phyloP scores from a whole-genome alignment of 306 rosid species.

The Fagus sylvatica region DNA sequence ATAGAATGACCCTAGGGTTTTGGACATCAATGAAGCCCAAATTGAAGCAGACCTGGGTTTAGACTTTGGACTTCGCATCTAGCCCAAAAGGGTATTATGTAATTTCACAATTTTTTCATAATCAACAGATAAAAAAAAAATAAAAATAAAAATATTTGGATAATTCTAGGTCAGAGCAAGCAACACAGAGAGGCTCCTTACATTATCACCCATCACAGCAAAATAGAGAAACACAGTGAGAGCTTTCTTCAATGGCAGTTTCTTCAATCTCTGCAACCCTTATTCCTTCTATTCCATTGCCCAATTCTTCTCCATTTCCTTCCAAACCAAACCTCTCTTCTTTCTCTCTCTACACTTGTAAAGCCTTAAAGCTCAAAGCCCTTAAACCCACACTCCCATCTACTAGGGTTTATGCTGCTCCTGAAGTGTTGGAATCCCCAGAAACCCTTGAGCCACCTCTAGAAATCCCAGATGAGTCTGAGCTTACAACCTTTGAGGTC shows the following conservation, averaged over 20 bases:
- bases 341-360: constrained; percentile 29
- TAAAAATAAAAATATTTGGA: constrained; percentile 27
- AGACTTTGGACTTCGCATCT: not conserved
- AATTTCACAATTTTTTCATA: not conserved
- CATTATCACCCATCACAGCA: not conserved
- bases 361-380: constrained; percentile 39
- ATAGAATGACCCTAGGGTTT: not conserved
- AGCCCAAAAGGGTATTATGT: constrained; percentile 5
- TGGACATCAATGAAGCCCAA: not conserved
- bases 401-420: constrained; percentile 59
- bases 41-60: not conserved
- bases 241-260: constrained; percentile 61
- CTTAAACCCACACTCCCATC: constrained; percentile 40
- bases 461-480: constrained; percentile 42
- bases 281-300: constrained; percentile 51
- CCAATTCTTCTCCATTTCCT: constrained; percentile 42
- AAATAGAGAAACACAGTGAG: not conserved
- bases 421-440: constrained; percentile 61
- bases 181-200: not conserved
- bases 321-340: constrained; percentile 39
- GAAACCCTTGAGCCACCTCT: constrained; percentile 43
- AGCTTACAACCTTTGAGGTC: constrained; percentile 43
- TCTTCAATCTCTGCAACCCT: constrained; percentile 63
- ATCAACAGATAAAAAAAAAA: not conserved
- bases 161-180: constrained; percentile 33